phyloP scores from a whole-genome alignment of 2,329 filamentous ascomycete species.

The Hansfordia pulvinata region DNA sequence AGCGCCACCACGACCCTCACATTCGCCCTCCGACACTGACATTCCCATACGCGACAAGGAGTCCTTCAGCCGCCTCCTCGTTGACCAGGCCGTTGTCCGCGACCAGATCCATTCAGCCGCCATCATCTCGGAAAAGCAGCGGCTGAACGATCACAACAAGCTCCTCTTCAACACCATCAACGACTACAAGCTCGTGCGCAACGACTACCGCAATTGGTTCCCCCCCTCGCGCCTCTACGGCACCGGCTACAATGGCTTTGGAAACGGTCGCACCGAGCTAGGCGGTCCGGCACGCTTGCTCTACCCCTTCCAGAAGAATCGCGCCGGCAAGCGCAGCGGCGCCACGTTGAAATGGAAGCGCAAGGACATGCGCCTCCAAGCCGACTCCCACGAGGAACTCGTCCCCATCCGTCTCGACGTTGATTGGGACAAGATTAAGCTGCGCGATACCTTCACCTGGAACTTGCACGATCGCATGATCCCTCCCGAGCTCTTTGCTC shows the following conservation, averaged over 20 bases:
- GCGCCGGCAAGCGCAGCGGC: slow-evolving; percentile 64
- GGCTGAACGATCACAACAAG: slow-evolving; percentile 42
- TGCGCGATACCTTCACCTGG: slow-evolving; percentile 97
- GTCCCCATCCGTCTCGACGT: slow-evolving; percentile 87
- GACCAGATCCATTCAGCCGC: slow-evolving; percentile 40
- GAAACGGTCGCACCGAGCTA: slow-evolving; percentile 71
- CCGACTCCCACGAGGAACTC: slow-evolving; percentile 81
- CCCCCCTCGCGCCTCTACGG: slow-evolving; percentile 46
- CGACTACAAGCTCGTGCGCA: slow-evolving; percentile 51
- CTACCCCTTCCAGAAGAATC: slow-evolving; percentile 66
- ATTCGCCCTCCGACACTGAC: too few species aligned
- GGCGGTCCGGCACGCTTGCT: slow-evolving; percentile 55
- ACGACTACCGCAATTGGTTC: slow-evolving; percentile 40
- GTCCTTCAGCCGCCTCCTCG: slow-evolving; percentile 35
- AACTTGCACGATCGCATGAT: slow-evolving; percentile 87
- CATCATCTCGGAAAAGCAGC: slow-evolving; percentile 34
- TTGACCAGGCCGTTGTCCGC: slow-evolving; percentile 39
- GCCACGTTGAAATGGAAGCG: slow-evolving; percentile 59
- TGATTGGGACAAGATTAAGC: slow-evolving; percentile 87
- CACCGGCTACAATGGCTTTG: slow-evolving; percentile 76
- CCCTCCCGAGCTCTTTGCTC: slow-evolving; percentile 67
- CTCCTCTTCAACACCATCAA: slow-evolving; percentile 54
- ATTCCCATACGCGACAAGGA: slow-evolving; percentile 38
- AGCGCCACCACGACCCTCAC: slow-evolving; percentile 4
- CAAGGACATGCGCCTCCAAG: slow-evolving; percentile 73